Base-by-base conservation (phyloP, 2,329 filamentous ascomycete species). In the Myriosclerotinia curreyana region DNA sequence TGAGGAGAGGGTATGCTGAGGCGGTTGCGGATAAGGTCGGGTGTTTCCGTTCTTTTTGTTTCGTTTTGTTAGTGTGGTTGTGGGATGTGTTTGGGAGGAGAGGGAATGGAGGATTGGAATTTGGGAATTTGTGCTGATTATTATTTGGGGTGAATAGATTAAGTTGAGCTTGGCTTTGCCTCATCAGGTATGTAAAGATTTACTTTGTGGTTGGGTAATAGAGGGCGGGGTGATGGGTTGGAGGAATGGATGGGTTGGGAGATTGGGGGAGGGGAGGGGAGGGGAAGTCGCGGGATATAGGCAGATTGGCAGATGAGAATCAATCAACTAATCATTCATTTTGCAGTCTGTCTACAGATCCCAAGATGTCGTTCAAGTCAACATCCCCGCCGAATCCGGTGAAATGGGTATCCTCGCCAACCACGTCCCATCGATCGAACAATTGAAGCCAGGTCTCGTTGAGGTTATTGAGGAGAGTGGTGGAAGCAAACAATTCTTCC, bases 331-430 rank as follows among this genome's bases (percentile, higher is more conserved):
- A 74, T 69, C 67, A 72, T 70, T 72, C 83, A 62, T 66, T 66
- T 63, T 81, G 76, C 76, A 92, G 90, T 81, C 88, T 74, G 81
- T 88, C 80, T 88, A 85, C 83, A 85, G 84, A 79, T 87, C 81
- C 72, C 81, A 86, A 75, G 83, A 85, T 76, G 84, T 87, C 76
- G 88, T 98, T 76, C 95, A 99, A 84, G 95, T 99, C 84, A 99
- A 99, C 86, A 89, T 99, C 76, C 90, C 95, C 78, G 95, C 95
- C 76, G 95, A 96, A 80, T 96, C 93, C 69, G 95, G 95, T 78
- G 95, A 98, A 75, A 99, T 99, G 95, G 95, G 95, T 90, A 89
- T 99, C 75, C 90, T 99, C 77, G 95, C 95, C 78, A 96, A 95
- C 85, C 95, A 99, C 86, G 95, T 99, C 75, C 93, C 95, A 70